Percentiles rank a stretch among this genome's conserved stretches.
phyloP scores from a whole-genome alignment of 2,329 filamentous ascomycete species.

The Talaromyces rugulosus region DNA sequence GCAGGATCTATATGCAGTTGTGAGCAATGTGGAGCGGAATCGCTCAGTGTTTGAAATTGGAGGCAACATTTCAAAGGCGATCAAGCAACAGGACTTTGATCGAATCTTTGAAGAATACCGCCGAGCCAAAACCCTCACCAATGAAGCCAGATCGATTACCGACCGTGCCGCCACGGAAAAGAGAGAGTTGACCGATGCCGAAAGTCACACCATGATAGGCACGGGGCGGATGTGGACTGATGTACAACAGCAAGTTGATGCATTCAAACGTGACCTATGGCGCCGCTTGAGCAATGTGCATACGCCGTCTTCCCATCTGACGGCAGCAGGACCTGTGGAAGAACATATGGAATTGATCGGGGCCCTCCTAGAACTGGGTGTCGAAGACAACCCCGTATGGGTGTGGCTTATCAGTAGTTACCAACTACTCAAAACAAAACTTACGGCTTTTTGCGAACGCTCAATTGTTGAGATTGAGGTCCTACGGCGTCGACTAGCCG shows the following conservation, averaged over 20 bases:
- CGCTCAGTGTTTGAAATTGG: conserved; percentile 79
- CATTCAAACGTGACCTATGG: conserved; percentile 89
- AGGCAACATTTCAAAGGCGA: conserved; percentile 71
- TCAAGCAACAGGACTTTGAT: conserved; percentile 89
- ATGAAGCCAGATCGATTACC: conserved; percentile 69
- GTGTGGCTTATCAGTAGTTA: conserved; percentile 89
- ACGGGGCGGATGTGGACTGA: conserved; percentile 94
- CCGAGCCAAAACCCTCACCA: conserved; percentile 74
- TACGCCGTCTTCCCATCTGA: conserved; percentile 50
- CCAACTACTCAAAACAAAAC: conserved; percentile 82
- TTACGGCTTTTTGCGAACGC: conserved; percentile 75
- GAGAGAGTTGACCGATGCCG: conserved; percentile 64
- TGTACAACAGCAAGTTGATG: conserved; percentile 78
- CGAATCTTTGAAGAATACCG: conserved; percentile 80
- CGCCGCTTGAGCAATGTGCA: conserved; percentile 69
- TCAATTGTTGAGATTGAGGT: conserved; percentile 90
- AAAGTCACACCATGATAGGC: conserved; percentile 81
- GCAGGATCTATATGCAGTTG: conserved; percentile 73
- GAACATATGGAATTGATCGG: conserved; percentile 91
- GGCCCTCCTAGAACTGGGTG: conserved; percentile 85
- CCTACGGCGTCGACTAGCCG: conserved; percentile 73
- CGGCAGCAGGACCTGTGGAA: conserved; percentile 54
- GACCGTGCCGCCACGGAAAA: conserved; percentile 49
- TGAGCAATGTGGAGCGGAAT: conserved; percentile 72
- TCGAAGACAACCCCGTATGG: conserved; percentile 95